A percentile compares a stretch with the other conserved stretches of the same genome.
phyloP scores from a whole-genome alignment of 768 basidiomycete genomes.

The Tephrocybe sp. region DNA sequence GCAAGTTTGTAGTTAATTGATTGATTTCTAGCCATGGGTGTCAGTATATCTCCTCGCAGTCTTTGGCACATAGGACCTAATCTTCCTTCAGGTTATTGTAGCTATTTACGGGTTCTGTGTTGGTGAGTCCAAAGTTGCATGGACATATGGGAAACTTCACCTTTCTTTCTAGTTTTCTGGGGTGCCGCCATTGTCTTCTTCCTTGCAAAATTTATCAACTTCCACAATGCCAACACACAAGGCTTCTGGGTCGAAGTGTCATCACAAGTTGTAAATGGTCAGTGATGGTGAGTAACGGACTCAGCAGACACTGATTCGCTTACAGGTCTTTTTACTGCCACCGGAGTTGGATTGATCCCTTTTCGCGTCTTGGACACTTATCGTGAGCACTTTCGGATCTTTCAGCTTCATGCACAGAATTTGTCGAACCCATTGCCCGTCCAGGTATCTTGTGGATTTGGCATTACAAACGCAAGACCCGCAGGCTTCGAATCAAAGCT shows the following conservation, averaged over 20 bases:
- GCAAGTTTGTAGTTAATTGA: not conserved
- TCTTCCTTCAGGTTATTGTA: constrained; percentile 46
- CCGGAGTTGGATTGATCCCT: constrained; percentile 80
- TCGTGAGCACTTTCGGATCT: constrained; percentile 40
- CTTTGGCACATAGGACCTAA: not conserved
- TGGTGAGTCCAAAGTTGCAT: constrained; percentile 37
- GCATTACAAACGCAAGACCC: constrained; percentile 65
- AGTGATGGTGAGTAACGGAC: too few relatives aligned
- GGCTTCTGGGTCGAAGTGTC: constrained; percentile 82
- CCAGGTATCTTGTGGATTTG: constrained; percentile 74
- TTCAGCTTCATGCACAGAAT: too few relatives aligned
- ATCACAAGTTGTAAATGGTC: constrained; percentile 77
- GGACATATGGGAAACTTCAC: not conserved
- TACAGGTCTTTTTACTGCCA: constrained; percentile 73
- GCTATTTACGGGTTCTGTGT: constrained; percentile 79
- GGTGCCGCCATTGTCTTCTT: constrained; percentile 82
- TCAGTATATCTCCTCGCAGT: constrained; percentile 30
- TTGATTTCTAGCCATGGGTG: constrained; percentile 57
- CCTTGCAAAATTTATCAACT: constrained; percentile 64
- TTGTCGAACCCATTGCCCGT: not conserved
- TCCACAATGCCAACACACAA: constrained; percentile 67
- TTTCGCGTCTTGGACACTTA: constrained; percentile 76
- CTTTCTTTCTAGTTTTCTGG: constrained; percentile 64
- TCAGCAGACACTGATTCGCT: not conserved
- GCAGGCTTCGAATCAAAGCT: constrained; percentile 55